These are phyloP conservation scores for Mycena rebaudengoi DNA, from an alignment of 768 basidiomycete genomes.

Conservation along the genomic window DNA sequence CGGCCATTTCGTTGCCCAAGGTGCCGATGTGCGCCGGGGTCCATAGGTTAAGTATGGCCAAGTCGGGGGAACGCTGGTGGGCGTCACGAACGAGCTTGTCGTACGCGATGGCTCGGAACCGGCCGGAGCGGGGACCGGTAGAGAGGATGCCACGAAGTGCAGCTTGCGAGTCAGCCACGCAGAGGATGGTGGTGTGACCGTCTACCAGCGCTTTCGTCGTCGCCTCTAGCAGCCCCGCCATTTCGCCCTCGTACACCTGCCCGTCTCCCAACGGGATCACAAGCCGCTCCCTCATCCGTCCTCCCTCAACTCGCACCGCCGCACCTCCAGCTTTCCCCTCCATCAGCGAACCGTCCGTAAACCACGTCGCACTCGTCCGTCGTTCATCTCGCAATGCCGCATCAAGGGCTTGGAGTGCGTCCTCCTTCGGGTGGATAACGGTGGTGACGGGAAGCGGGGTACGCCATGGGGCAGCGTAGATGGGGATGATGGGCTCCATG, in stretches of 20 bases:
- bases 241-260: neutral
- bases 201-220: neutral
- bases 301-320: neutral
- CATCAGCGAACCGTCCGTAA: slow-evolving; percentile 2
- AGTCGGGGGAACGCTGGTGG: neutral
- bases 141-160: slow-evolving; percentile 1
- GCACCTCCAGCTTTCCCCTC: neutral
- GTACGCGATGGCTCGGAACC: slow-evolving; percentile 1
- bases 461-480: neutral
- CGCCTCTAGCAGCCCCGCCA: neutral
- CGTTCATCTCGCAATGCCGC: neutral
- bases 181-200: neutral
- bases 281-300: neutral
- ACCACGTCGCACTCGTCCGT: neutral
- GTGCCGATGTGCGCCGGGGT: slow-evolving; percentile 7
- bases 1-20: neutral
- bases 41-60: slow-evolving; percentile 1
- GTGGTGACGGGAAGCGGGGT: neutral
- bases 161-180: slow-evolving; percentile 4
- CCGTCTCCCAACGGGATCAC: neutral
- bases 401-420: neutral
- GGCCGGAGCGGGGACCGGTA: slow-evolving; percentile 2
- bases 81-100: neutral
- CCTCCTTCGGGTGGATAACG: neutral
- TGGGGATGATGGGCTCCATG: neutral